Base-by-base conservation (phyloP, 805 yeast genomes). In the Alloascoidea africana region DNA sequence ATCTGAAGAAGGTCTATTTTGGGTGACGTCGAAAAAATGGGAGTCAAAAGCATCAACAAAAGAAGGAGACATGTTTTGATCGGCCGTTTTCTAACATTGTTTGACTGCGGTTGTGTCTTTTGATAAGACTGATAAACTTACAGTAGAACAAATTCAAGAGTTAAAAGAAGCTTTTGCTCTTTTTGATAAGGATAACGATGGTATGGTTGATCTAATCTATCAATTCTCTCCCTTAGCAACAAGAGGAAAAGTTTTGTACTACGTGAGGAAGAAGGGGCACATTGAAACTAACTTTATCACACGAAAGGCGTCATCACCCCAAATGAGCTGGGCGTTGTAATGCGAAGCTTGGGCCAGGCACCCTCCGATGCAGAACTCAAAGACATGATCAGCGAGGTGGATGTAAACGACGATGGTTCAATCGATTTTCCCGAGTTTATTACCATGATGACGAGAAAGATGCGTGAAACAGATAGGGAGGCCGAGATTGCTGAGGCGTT, bases 331-430 rank as follows among this genome's bases (percentile, higher is more conserved):
- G 96, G 97, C 46, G 86, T 96, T 3, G 98, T 91, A 38, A 91
- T 91, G 98, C 79, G 98, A 63, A 84, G 96, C n/a, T 68, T 91
- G 54, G 98, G 98, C 38, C 91, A 87, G 60, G 89, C 89, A 53
- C 98, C 98, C 27, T 77, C 94, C 37, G 97, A 91, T 59, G 76
- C 86, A 46, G 98, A 91, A 60, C 79, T 91, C 51, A 82, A 89
- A 39, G 98, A 91, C 57, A 76, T 91, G 80, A 84, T 91, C 68
- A 89, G 89, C 58, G 98, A 91, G 62, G 94, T 91, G 38, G 98
- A 91, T 59, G 79, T 80, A 43, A 91, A 91, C 63, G 89, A 89
- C 49, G 94, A 91, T 62, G 96, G 96, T 32, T 68, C 74, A 51
- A 80, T 81, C 48, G 91, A 81, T 55, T 81, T 81, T 58, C 70